Percentiles rank a stretch among this genome's conserved stretches.
These are phyloP conservation scores for Eurotiales sp. DNA, from an alignment of 2,329 filamentous ascomycete species.

Conservation along the genomic window DNA sequence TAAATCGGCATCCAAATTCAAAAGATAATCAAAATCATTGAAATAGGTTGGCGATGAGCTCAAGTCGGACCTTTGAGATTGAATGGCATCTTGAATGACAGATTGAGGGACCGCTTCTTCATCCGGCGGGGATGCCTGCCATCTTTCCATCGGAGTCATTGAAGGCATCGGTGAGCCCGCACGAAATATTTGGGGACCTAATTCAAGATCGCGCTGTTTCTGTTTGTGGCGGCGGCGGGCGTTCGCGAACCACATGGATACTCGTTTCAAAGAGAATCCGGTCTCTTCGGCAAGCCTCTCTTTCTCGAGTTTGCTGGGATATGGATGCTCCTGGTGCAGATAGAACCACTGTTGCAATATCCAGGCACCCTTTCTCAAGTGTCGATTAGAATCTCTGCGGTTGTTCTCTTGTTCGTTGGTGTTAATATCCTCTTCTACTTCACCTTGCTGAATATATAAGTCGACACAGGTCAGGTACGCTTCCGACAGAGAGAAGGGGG, in stretches of 20 bases:
- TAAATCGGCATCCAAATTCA: too few species aligned
- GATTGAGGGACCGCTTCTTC: conserved; percentile 42
- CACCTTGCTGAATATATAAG: too few species aligned
- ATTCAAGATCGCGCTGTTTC: conserved; percentile 26
- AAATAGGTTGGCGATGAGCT: too few species aligned
- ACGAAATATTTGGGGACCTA: too few species aligned
- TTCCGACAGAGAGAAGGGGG: too few species aligned
- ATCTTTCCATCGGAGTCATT: conserved; percentile 48
- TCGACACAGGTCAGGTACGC: conserved; percentile 22
- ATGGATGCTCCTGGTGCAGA: conserved; percentile 45
- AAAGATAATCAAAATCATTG: too few species aligned
- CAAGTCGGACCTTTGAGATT: too few species aligned
- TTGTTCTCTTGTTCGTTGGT: too few species aligned
- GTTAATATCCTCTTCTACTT: too few species aligned
- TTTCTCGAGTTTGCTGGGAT: conserved; percentile 49
- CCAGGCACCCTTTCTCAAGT: too few species aligned
- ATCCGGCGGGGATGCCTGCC: conserved; percentile 44
- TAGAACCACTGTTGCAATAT: conserved; percentile 47
- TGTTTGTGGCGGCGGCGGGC: conserved; percentile 47
- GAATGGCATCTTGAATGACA: conserved; percentile 38
- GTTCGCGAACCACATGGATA: conserved; percentile 52
- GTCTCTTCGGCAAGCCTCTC: conserved; percentile 38
- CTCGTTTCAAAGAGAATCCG: conserved; percentile 44
- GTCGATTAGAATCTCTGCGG: too few species aligned
- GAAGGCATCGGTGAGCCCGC: conserved; percentile 38